phyloP scores from a whole-genome alignment of 371 early-diverging fungal species.

The Phascolomyces articulosus region DNA sequence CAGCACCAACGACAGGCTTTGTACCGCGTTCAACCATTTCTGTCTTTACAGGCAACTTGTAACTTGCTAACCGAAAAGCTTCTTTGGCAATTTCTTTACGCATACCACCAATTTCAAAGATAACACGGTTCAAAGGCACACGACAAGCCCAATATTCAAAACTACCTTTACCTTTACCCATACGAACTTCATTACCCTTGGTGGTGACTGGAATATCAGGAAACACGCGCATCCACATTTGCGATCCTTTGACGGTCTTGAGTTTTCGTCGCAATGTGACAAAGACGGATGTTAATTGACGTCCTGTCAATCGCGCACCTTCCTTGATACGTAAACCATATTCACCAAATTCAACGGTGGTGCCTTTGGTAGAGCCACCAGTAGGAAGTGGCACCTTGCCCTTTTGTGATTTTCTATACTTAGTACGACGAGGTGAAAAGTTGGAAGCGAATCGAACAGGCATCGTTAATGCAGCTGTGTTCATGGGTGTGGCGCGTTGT shows the following conservation, averaged over 20 bases:
- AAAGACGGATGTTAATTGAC: conserved; percentile 83
- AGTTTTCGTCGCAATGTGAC: conserved; percentile 78
- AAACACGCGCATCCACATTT: conserved; percentile 88
- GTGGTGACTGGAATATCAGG: conserved; percentile 93
- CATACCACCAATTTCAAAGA: conserved; percentile 86
- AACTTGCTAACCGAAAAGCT: conserved; percentile 70
- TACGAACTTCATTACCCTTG: conserved; percentile 92
- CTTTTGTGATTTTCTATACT: conserved; percentile 89
- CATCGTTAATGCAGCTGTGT: background rate
- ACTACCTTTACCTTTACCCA: conserved; percentile 97
- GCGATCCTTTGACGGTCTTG: conserved; percentile 86
- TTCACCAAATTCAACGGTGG: conserved; percentile 86
- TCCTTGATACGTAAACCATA: conserved; percentile 88
- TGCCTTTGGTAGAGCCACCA: conserved; percentile 87
- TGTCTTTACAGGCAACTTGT: conserved; percentile 75
- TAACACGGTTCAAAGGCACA: conserved; percentile 84
- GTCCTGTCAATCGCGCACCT: conserved; percentile 82
- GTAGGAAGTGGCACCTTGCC: conserved; percentile 84
- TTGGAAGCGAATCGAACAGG: conserved; percentile 45
- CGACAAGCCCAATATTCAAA: conserved; percentile 94
- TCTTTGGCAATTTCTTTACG: conserved; percentile 82
- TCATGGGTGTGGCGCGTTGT: background rate
- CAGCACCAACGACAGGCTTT: conserved; percentile 57
- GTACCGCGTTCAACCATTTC: conserved; percentile 73
- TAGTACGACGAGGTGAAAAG: conserved; percentile 79